Percentiles rank a stretch among this genome's conserved stretches.
Evolutionary conservation across 176 grass and related monocot species (phyloP).

Genomic region (Aegilops bicornis): DNA sequence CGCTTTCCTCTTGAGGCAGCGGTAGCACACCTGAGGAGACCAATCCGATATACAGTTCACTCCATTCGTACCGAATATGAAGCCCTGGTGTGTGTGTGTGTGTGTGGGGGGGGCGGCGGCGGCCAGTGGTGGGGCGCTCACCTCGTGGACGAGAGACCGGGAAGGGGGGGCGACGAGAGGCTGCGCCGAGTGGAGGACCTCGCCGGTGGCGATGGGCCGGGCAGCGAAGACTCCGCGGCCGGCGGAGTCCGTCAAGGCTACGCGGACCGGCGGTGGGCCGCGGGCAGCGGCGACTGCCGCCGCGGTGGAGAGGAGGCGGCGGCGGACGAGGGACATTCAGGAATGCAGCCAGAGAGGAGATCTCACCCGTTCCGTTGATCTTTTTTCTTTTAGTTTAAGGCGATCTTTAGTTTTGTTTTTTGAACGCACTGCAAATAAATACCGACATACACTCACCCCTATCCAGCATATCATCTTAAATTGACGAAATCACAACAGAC

Average conservation of each 20-base stretch:
- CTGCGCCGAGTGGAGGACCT: conserved; percentile 74
- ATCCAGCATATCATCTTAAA: too few species aligned
- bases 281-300: background rate
- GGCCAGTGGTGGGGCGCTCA: conserved; percentile 23
- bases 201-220: conserved; percentile 45
- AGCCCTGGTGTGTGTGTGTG: background rate
- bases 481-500: too few species aligned
- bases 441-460: too few species aligned
- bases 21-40: conserved; percentile 69
- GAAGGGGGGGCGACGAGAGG: conserved; percentile 66
- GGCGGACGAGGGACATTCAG: conserved; percentile 21
- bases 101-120: background rate
- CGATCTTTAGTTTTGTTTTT: too few species aligned
- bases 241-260: conserved; percentile 55
- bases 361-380: conserved; percentile 2
- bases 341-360: background rate
- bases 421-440: too few species aligned
- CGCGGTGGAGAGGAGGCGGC: conserved; percentile 18
- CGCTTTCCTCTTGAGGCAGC: conserved; percentile 68
- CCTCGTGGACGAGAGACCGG: conserved; percentile 55
- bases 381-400: too few species aligned
- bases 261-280: conserved; percentile 59
- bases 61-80: background rate
- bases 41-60: background rate
- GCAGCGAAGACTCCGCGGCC: conserved; percentile 82